Percentiles rank a stretch among this genome's conserved stretches.
phyloP scores from a whole-genome alignment of 2,329 filamentous ascomycete species.

The Aspergillus sp. region DNA sequence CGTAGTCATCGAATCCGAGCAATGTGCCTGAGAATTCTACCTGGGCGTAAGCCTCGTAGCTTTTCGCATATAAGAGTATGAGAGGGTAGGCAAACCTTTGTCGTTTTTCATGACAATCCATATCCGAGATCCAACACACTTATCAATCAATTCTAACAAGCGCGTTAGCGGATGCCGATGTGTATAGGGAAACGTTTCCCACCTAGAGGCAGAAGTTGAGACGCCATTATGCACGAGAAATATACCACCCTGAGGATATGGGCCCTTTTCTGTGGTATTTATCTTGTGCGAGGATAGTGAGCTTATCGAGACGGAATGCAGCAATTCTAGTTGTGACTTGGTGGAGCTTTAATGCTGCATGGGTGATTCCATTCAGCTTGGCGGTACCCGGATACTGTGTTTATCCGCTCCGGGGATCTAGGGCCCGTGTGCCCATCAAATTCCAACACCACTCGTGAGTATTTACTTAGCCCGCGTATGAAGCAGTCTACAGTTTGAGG shows the following conservation, averaged over 20 bases:
- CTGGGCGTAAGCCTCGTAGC: slow-evolving; percentile 19
- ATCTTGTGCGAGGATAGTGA: background rate
- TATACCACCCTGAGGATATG: background rate
- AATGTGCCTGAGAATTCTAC: slow-evolving; percentile 94
- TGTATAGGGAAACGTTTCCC: slow-evolving; percentile 28
- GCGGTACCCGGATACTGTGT: slow-evolving; percentile 20
- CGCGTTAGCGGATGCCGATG: slow-evolving; percentile 26
- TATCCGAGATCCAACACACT: slow-evolving; percentile 95
- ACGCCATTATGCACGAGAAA: slow-evolving; percentile 61
- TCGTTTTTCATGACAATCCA: slow-evolving; percentile 99
- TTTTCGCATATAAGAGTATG: background rate
- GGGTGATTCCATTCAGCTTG: slow-evolving; percentile 27
- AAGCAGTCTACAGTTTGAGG: background rate
- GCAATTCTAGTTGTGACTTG: slow-evolving; percentile 22
- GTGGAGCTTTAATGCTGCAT: slow-evolving; percentile 23
- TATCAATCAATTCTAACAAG: slow-evolving; percentile 88
- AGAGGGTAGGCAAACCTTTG: slow-evolving; percentile 68
- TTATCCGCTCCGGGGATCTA: slow-evolving; percentile 27
- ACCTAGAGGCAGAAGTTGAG: slow-evolving; percentile 75
- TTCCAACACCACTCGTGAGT: background rate
- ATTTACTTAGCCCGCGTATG: background rate
- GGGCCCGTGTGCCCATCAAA: background rate
- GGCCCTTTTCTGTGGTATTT: background rate
- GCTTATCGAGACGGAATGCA: slow-evolving; percentile 11
- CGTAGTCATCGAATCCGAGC: slow-evolving; percentile 97